These are phyloP conservation scores for Pisolithus microcarpus DNA, from an alignment of 768 basidiomycete genomes.

Conservation along the genomic window DNA sequence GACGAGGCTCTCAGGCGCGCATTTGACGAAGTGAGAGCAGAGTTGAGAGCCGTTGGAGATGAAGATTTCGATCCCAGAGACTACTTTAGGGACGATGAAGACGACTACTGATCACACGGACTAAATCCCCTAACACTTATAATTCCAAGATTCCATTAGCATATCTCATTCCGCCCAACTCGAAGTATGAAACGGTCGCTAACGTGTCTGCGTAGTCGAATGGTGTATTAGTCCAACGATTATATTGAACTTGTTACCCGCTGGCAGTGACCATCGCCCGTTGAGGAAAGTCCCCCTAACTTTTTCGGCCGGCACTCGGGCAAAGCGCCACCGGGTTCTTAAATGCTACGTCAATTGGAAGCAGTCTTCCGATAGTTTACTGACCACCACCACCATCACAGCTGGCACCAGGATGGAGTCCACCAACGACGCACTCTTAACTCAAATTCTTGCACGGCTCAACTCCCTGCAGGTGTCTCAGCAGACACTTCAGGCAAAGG, in stretches of 20 bases:
- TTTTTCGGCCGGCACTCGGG: too few relatives aligned
- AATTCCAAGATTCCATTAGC: background rate
- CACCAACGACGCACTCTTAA: slow-evolving; percentile 47
- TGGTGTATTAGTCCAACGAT: background rate
- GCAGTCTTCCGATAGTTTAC: background rate
- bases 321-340: background rate
- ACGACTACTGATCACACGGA: background rate
- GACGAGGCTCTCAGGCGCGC: slow-evolving; percentile 9
- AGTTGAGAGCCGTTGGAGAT: background rate
- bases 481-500: slow-evolving; percentile 75
- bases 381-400: background rate
- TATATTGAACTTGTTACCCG: too few relatives aligned
- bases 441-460: slow-evolving; percentile 68
- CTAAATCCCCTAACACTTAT: too few relatives aligned
- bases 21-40: slow-evolving; percentile 17
- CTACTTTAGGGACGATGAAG: slow-evolving; percentile 8
- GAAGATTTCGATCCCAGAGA: slow-evolving; percentile 13
- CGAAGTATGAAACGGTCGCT: background rate
- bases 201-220: background rate
- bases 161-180: background rate
- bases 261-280: too few relatives aligned
- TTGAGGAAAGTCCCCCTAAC: too few relatives aligned
- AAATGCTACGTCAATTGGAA: background rate
- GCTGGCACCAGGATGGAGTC: slow-evolving; percentile 15
- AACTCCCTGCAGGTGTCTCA: slow-evolving; percentile 66